phyloP scores from a whole-genome alignment of 257 asterid species.

The Verbascum thapsus region DNA sequence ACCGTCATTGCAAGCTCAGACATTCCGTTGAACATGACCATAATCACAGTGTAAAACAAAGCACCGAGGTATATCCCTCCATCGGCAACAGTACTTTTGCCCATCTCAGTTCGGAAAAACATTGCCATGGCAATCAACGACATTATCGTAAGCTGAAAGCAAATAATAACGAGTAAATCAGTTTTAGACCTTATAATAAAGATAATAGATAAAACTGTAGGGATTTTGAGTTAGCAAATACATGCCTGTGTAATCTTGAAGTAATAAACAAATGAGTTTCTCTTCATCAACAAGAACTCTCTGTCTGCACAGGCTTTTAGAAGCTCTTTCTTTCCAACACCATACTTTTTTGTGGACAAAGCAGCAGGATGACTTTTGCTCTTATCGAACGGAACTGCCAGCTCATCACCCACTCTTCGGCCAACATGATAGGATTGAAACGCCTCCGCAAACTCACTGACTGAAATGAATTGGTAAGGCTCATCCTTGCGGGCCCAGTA shows the following conservation, averaged over 20 bases:
- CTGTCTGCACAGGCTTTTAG: constrained; percentile 60
- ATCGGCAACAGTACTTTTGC: constrained; percentile 29
- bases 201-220: neutral
- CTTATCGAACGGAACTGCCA: constrained; percentile 55
- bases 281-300: constrained; percentile 60
- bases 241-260: constrained; percentile 62
- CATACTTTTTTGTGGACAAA: constrained; percentile 49
- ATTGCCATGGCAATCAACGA: constrained; percentile 46
- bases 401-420: constrained; percentile 42
- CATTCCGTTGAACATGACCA: constrained; percentile 62
- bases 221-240: constrained; percentile 4
- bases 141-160: constrained; percentile 44
- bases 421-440: constrained; percentile 46
- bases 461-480: constrained; percentile 55
- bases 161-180: constrained; percentile 12
- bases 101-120: constrained; percentile 65
- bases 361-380: constrained; percentile 68
- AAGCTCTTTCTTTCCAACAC: constrained; percentile 51
- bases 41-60: constrained; percentile 44
- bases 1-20: constrained; percentile 57
- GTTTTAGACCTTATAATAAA: constrained; percentile 7
- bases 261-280: constrained; percentile 54
- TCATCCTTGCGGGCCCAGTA: constrained; percentile 57
- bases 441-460: constrained; percentile 50
- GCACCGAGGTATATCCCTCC: constrained; percentile 63